Evolutionary conservation across 2,329 filamentous ascomycete species (phyloP), one percentile per base, ranked within the genome.

Genomic region (Stachybotrys chartarum): DNA sequence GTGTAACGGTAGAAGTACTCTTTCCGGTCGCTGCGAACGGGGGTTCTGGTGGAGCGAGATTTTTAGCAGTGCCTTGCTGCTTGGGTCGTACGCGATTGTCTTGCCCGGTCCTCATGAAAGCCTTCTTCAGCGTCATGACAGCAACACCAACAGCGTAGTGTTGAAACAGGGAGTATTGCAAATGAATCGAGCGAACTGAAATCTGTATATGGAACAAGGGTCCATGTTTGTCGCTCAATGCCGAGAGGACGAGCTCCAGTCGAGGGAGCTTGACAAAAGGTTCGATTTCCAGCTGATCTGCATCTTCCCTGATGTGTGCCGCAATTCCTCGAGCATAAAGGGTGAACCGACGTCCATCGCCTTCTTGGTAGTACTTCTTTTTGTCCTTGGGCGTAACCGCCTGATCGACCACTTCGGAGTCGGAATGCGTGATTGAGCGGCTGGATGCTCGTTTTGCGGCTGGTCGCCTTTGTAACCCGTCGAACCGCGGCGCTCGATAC

Each of bases 161-260:
- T 4, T 92, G 87, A 69, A 95, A 96, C 0, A 99, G 80, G 0
- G 95, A 99, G 67, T 97, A 97, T 52, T 95, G 88, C 7, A 96
- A 66, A 58, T 90, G 84, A 2, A 99, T 73, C 6, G 88, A 90
- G 61, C 88, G 87, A 18, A 94, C 81, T 53, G 88, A 83, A 0
- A 90, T 88, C 61, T 95, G 91, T 48, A 97, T 73, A 66, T 97
- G 91, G 65, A 97, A 90, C 6, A 96, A 79, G 0, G 91, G 89
- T 0, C 92, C 93, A 64, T 96, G 90, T 32, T 83, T 83, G 69
- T 99, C 94, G 60, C 90, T 95, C 5, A 85, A 79, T 0, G 94
- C 95, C 31, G 87, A 91, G 55, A 97, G 81, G 1, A 90, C 87
- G 31, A 97, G 78, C 67, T 99, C 94, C 62, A 96, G 91, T 39